Evolutionary conservation across 495 filamentous ascomycete species (phyloP), one percentile per base, ranked within the genome.

Genomic region (Astrocystis sublimbata): DNA sequence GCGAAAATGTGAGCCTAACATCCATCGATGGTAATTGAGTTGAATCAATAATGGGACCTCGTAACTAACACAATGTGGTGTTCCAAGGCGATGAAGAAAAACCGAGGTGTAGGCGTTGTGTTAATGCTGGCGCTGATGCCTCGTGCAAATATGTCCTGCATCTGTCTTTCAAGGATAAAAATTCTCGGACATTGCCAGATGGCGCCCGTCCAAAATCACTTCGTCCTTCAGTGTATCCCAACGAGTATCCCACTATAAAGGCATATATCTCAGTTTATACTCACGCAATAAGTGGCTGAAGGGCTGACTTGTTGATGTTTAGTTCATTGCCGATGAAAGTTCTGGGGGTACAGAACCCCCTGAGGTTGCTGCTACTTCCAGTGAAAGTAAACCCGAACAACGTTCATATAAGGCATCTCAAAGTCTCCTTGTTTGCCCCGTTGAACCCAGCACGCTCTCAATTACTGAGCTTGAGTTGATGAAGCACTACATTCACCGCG

Each of bases 61-160:
- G 4, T 2, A n/a, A 26, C 38, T 56, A 31, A 46, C 33, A 55
- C 60, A 41, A 58, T 45, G 62, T 23, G 15, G 8, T 4, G 10
- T 1, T 42, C 15, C 7, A 56, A 79, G 78, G 78, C 59, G 77
- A 79, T 51, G 78, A 79, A 63, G 65, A 62, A 53, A 79, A 76
- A 62, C 77, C 78, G 7, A 68, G 62, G 5, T 79, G 78, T 33
- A 72, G 69, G 19, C 79, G 79, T 58, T 81, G 78, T 59, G 70
- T 71, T 58, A 71, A 72, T 33, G 76, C 75, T 31, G 71, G 74
- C 28, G 76, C 74, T 31, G 70, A 74, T 43, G 67, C 73, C 23
- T 60, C 69, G 41, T 81, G 78, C 61, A 68, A 73, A 24, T 81
- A 81, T 62, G 30, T 70, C 4, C 53, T 70, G 21, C 73, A 74